These are phyloP conservation scores for Viridothelium virens DNA, from an alignment of 495 filamentous ascomycete genomes.

Conservation along the genomic window DNA sequence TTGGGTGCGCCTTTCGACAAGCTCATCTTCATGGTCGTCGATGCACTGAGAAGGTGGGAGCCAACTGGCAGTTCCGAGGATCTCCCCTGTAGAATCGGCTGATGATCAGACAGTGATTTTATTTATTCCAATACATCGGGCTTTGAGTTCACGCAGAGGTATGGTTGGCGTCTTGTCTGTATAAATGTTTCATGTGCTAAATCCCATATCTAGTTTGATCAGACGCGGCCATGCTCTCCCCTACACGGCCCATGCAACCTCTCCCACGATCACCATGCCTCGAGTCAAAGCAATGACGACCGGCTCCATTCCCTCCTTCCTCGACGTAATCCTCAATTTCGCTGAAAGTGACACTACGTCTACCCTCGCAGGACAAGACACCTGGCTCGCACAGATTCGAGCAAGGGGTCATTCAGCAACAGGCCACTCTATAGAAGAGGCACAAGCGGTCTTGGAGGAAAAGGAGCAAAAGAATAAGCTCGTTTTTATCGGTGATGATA, in stretches of 20 bases:
- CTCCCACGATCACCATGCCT: constrained; percentile 97
- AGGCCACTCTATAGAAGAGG: neutral
- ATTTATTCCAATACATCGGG: constrained; percentile 74
- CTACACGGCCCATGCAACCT: constrained; percentile 91
- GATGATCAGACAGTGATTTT: constrained; percentile 63
- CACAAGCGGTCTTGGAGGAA: neutral
- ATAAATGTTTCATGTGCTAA: neutral
- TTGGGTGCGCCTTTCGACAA: constrained; percentile 67
- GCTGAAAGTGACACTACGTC: constrained; percentile 88
- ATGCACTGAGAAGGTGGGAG: constrained; percentile 77
- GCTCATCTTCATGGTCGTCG: constrained; percentile 94
- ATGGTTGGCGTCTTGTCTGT: constrained; percentile 21
- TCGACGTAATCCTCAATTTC: constrained; percentile 95
- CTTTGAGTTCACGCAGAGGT: constrained; percentile 90
- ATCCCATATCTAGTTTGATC: constrained; percentile 62
- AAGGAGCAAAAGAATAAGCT: constrained; percentile 49
- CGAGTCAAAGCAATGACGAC: constrained; percentile 96
- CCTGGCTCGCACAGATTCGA: constrained; percentile 89
- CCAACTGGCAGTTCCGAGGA: neutral
- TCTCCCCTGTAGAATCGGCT: neutral
- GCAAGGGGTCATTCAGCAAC: constrained; percentile 39
- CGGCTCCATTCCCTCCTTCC: constrained; percentile 89
- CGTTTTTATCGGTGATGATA: constrained; percentile 96
- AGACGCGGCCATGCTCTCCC: constrained; percentile 72
- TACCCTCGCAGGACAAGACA: constrained; percentile 79